Conservation (phyloP, 2,329 filamentous ascomycete genomes). For the Pseudocercospora macadamiae region DNA sequence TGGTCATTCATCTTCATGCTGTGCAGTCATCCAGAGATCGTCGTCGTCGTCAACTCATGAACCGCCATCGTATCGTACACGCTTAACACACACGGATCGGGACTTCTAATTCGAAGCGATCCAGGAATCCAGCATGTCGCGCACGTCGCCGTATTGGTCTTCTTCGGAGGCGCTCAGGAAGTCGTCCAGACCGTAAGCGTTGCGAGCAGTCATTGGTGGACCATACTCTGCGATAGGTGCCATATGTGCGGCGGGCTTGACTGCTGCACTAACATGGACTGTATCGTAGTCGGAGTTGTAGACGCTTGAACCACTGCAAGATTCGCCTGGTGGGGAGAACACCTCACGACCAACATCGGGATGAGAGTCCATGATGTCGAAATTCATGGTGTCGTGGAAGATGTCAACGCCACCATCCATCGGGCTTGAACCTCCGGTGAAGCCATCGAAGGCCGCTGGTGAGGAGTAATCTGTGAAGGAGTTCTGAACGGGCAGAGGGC, state of each 20-base stretch:
- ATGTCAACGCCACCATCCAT: constrained; percentile 25
- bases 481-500: background rate
- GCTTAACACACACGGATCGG: background rate
- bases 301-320: constrained; percentile 31
- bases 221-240: constrained; percentile 82
- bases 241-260: constrained; percentile 21
- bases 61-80: constrained; percentile 5
- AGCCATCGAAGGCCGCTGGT: constrained; percentile 20
- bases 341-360: constrained; percentile 29
- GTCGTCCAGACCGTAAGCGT: constrained; percentile 26
- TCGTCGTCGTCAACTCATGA: background rate
- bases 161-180: constrained; percentile 17
- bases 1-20: constrained; percentile 5
- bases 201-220: constrained; percentile 69
- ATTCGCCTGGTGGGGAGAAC: constrained; percentile 35
- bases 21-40: constrained; percentile 4
- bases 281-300: constrained; percentile 34
- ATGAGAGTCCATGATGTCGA: constrained; percentile 29
- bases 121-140: constrained; percentile 31
- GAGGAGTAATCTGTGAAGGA: constrained; percentile 24
- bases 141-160: constrained; percentile 27
- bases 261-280: constrained; percentile 23
- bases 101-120: constrained; percentile 19
- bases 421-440: constrained; percentile 27
- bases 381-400: constrained; percentile 27